Evolutionary conservation across 495 filamentous ascomycete species (phyloP), one percentile per base, ranked within the genome.

Genomic region (Echria macrotheca): DNA sequence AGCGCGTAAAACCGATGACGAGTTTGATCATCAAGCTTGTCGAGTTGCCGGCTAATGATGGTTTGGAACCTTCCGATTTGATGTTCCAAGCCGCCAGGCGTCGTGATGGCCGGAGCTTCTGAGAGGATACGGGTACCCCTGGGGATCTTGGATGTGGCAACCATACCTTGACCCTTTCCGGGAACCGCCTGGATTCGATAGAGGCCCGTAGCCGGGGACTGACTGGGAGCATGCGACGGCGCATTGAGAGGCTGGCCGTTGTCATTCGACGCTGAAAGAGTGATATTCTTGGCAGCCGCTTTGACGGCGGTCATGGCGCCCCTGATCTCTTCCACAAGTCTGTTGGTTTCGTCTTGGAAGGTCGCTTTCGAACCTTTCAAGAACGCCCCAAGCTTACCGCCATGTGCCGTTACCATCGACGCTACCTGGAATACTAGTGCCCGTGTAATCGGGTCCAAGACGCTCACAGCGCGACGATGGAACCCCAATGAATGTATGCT

Each of bases 81-180:
- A 28, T 15, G 7, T 14, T 11, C 4, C 0, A 11, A 6, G 43
- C n/a, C 5, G 15, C 17, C 25, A 1, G 43, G 43, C n/a, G 33
- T 4, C 7, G 14, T 45, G 25, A 45, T 3, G 15, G 28, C 7
- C 15, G 43, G 43, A 5, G 26, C 17, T 18, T 45, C 43, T 15
- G 9, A 19, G 28, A 45, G 28, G 43, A 45, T 45, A 7, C 43
- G 43, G 28, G 43, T 22, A 28, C 43, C 43, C 28, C 21, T 45
- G 25, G 43, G 43, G 43, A 45, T 45, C 4, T 25, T 28, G 23
- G 4, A 9, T 43, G 40, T n/a, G 40, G 40, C 40, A 2, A 43
- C n/a, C 40, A 43, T 43, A 23, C 4, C 40, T 11, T 26, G 40
- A 15, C 40, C 40, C 22, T 43, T 43, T 5, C 40, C 40, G 4